A percentile compares a stretch with the other conserved stretches of the same genome.
These are phyloP conservation scores for Quercus lobata DNA, from an alignment of 331 rosid species.

Conservation along the genomic window DNA sequence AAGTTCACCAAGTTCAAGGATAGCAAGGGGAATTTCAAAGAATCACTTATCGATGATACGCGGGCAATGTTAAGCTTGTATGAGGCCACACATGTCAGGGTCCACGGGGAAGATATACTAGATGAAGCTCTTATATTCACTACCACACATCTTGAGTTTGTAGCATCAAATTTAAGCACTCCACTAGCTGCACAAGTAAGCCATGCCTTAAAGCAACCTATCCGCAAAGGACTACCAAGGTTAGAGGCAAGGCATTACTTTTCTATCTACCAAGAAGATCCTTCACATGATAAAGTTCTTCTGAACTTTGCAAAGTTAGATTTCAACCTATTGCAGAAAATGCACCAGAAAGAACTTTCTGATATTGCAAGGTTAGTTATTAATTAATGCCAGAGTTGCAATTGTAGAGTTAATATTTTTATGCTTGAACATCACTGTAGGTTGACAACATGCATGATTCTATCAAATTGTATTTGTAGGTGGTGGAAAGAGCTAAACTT, in stretches of 20 bases:
- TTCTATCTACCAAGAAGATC: slow-evolving; percentile 1
- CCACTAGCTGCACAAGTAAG: slow-evolving; percentile 14
- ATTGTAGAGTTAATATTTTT: background rate
- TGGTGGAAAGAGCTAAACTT: slow-evolving; percentile 50
- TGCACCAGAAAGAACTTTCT: slow-evolving; percentile 27
- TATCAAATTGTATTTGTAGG: background rate
- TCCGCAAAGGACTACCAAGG: slow-evolving; percentile 22
- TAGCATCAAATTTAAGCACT: slow-evolving; percentile 4
- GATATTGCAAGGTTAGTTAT: slow-evolving; percentile 12
- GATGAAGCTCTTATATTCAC: slow-evolving; percentile 34
- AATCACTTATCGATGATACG: slow-evolving; percentile 10
- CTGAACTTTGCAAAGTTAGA: slow-evolving; percentile 26
- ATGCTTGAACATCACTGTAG: background rate
- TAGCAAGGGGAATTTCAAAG: slow-evolving; percentile 16
- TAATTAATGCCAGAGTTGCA: background rate
- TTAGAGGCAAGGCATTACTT: slow-evolving; percentile 23
- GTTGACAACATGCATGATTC: background rate
- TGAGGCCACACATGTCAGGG: slow-evolving; percentile 31
- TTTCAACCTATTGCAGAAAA: slow-evolving; percentile 31
- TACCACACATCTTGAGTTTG: slow-evolving; percentile 5
- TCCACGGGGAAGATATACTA: slow-evolving; percentile 25
- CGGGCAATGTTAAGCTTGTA: slow-evolving; percentile 29
- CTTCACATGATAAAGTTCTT: slow-evolving; percentile 19
- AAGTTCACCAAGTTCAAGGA: slow-evolving; percentile 29
- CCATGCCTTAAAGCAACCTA: slow-evolving; percentile 26